phyloP scores from a whole-genome alignment of 2,329 filamentous ascomycete genomes.

The Fusarium hostae region DNA sequence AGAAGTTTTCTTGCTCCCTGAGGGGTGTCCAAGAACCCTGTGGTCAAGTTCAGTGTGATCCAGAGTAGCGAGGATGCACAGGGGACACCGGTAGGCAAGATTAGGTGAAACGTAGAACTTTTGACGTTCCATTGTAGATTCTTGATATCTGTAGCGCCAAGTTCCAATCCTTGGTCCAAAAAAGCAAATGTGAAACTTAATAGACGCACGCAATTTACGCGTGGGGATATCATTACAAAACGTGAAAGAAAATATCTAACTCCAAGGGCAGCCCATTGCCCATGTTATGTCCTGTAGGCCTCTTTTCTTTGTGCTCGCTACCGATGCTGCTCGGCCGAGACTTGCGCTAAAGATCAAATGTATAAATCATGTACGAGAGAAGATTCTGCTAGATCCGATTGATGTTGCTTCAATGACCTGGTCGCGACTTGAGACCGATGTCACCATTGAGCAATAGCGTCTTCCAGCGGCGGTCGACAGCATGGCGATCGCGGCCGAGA shows the following conservation, averaged over 20 bases:
- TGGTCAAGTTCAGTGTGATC: not conserved
- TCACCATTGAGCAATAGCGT: conserved; percentile 69
- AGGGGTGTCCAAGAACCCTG: not conserved
- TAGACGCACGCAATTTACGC: conserved; percentile 27
- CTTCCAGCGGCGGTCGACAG: conserved; percentile 70
- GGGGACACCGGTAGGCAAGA: not conserved
- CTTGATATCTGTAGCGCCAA: conserved; percentile 19
- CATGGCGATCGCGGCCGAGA: conserved; percentile 69
- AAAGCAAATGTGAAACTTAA: conserved; percentile 33
- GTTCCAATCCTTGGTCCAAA: conserved; percentile 5
- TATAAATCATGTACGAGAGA: conserved; percentile 31
- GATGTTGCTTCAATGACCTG: conserved; percentile 58
- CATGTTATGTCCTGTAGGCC: conserved; percentile 36
- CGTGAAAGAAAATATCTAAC: conserved; percentile 28
- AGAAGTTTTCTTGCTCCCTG: no score
- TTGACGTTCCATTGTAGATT: conserved; percentile 14
- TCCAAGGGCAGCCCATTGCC: conserved; percentile 33
- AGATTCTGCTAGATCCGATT: conserved; percentile 46
- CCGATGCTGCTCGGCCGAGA: conserved; percentile 14
- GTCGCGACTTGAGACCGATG: conserved; percentile 65
- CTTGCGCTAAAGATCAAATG: conserved; percentile 34
- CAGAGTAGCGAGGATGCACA: not conserved
- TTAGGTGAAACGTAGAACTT: not conserved
- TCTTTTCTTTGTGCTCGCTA: conserved; percentile 31
- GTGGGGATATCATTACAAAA: conserved; percentile 44